Evolutionary conservation across 352 stramenopile species (phyloP), one percentile per base, ranked within the genome.

Genomic region (Pythium plurisporium): DNA sequence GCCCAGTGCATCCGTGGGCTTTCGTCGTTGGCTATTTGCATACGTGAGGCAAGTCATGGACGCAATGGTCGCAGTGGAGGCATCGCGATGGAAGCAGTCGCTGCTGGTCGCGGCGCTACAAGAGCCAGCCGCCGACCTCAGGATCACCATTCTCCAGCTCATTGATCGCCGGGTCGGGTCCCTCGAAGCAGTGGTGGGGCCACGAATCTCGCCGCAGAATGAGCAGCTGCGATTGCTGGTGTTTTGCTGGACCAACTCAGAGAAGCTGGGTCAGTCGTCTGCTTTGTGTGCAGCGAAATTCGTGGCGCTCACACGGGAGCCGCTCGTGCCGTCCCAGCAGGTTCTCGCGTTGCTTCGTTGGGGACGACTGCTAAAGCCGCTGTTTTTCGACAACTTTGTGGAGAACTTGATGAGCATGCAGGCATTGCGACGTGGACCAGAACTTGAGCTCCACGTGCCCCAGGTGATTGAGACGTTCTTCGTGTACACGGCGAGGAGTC

Each of bases 271-370:
- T 19, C 64, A 42, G 40, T 75, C 59, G 25, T 63, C 63, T 26
- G 20, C 73, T 10, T 53, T 87, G 7, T 82, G 76, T 42, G 74
- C 74, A 29, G 62, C 65, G 15, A 86, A 83, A 29, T 37, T 83
- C 20, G 59, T 71, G 5, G 61, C 60, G 4, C n/a, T 82, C 4
- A 49, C 58, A 4, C 44, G 57, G 51, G 64, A 66, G 5, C 49
- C 66, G 4, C 27, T 41, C 0, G 55, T 62, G 20, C 50, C 41
- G 3, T 23, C 25, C 0, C 50, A 64, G 5, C 66, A 77, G 0
- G 47, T 72, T 7, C 10, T 71, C 15, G 65, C 74, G 51, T 59
- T 75, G 15, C 33, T 84, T 34, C 55, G 64, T 36, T 87, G 74
- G 74, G 69, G 53, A n/a, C 27, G 65, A 11, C n/a, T 69, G 46